Conservation (phyloP, 2,329 filamentous ascomycete genomes). For the Cladosporium sp. region DNA sequence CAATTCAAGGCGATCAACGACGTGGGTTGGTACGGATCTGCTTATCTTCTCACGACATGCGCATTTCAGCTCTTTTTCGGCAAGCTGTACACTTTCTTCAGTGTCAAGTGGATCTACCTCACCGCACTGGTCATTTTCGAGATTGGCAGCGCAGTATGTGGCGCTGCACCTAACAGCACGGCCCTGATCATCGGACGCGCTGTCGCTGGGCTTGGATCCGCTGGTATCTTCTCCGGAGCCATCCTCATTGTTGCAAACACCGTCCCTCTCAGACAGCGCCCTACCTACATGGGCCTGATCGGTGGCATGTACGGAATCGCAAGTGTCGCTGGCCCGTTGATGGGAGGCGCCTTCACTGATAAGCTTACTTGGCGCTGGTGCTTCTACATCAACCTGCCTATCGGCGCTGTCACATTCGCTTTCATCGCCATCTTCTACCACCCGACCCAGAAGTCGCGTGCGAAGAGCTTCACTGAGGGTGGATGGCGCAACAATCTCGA, state of each 20-base stretch:
- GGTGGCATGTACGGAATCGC: slow-evolving; percentile 50
- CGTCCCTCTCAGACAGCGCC: slow-evolving; percentile 47
- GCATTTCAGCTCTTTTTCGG: slow-evolving; percentile 39
- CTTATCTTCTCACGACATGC: slow-evolving; percentile 44
- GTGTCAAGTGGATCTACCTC: slow-evolving; percentile 46
- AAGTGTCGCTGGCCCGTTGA: slow-evolving; percentile 46
- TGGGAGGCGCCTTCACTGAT: slow-evolving; percentile 38
- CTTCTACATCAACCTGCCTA: slow-evolving; percentile 57
- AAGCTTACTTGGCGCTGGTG: slow-evolving; percentile 34
- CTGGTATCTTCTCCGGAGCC: slow-evolving; percentile 50
- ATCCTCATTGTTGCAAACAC: slow-evolving; percentile 47
- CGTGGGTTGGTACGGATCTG: slow-evolving; percentile 28
- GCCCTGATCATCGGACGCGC: slow-evolving; percentile 53
- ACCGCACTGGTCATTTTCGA: slow-evolving; percentile 48
- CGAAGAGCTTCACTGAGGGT: slow-evolving; percentile 31
- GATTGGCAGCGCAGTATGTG: slow-evolving; percentile 51
- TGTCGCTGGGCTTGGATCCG: slow-evolving; percentile 49
- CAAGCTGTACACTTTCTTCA: slow-evolving; percentile 24
- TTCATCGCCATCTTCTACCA: slow-evolving; percentile 40
- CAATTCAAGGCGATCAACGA: slow-evolving; percentile 29
- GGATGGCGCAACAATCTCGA: slow-evolving; percentile 28
- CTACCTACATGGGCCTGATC: slow-evolving; percentile 48
- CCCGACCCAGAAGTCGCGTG: slow-evolving; percentile 37
- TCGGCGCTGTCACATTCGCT: slow-evolving; percentile 45
- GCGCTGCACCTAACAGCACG: slow-evolving; percentile 46